These are phyloP conservation scores for Aspergillus brunneoviolaceus DNA, from an alignment of 2,329 filamentous ascomycete species.

Conservation along the genomic window DNA sequence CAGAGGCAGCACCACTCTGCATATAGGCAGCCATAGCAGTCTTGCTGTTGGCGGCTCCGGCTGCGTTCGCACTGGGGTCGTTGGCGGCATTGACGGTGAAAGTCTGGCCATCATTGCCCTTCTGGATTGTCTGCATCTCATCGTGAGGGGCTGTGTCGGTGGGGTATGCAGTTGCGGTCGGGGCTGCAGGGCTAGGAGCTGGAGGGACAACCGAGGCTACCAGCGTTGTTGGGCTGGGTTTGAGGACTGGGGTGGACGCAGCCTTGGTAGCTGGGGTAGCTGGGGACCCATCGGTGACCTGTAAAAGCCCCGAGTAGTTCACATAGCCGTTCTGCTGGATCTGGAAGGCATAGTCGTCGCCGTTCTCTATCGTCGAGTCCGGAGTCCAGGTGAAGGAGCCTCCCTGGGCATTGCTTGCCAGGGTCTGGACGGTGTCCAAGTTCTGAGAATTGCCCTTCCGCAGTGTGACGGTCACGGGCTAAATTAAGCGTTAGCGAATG, in stretches of 20 bases:
- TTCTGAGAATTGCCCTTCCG: constrained; percentile 53
- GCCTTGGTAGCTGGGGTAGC: neutral
- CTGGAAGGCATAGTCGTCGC: constrained; percentile 58
- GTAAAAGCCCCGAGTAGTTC: constrained; percentile 59
- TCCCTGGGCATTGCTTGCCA: constrained; percentile 48
- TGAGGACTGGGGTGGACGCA: neutral
- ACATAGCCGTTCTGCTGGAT: constrained; percentile 52
- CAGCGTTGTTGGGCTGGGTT: neutral
- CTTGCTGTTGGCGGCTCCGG: constrained; percentile 12
- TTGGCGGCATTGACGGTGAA: constrained; percentile 17
- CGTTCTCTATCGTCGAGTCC: constrained; percentile 42
- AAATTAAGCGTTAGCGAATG: constrained; percentile 16
- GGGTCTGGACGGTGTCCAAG: constrained; percentile 50
- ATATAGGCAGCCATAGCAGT: constrained; percentile 14
- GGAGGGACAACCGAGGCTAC: neutral
- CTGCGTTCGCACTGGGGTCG: constrained; percentile 2
- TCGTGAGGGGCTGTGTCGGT: constrained; percentile 16
- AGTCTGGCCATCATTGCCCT: constrained; percentile 22
- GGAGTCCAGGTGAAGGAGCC: constrained; percentile 55
- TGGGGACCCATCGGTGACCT: constrained; percentile 38
- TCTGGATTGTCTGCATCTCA: constrained; percentile 10
- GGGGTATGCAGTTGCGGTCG: constrained; percentile 11
- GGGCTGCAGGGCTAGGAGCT: neutral
- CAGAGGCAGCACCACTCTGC: constrained; percentile 16
- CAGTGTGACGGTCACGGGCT: constrained; percentile 57